Evolutionary conservation across 495 filamentous ascomycete species (phyloP).

Genomic region (Darksidea phi): DNA sequence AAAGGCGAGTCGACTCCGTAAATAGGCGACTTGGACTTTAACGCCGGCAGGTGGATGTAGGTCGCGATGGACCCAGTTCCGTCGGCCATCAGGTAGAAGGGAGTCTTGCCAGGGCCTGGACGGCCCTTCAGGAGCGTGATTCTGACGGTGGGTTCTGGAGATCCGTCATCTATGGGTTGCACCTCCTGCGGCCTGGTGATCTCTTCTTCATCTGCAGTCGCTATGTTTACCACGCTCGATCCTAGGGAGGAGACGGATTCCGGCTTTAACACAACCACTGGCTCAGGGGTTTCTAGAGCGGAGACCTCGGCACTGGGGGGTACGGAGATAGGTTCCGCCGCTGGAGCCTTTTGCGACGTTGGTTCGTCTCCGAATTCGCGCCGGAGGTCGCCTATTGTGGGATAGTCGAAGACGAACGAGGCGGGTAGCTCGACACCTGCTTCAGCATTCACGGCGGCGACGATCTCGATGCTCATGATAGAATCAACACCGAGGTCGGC

Average conservation of each 20-base stretch:
- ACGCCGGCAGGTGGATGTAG: constrained; percentile 30
- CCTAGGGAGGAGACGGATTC: too few relatives aligned
- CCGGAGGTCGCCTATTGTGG: constrained; percentile 12
- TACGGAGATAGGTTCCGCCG: too few relatives aligned
- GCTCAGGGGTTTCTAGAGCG: too few relatives aligned
- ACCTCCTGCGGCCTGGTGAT: too few relatives aligned
- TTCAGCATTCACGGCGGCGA: constrained; percentile 1
- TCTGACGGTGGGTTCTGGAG: constrained; percentile 22
- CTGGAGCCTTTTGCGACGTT: background rate
- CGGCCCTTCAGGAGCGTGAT: constrained; percentile 33
- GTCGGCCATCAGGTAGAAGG: constrained; percentile 34
- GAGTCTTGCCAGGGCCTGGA: constrained; percentile 18
- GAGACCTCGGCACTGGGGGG: too few relatives aligned
- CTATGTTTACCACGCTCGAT: too few relatives aligned
- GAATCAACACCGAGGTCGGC: constrained; percentile 14
- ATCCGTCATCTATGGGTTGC: background rate
- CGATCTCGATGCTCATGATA: constrained; percentile 13
- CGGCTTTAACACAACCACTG: too few relatives aligned
- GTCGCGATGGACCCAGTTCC: constrained; percentile 12
- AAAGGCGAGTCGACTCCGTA: constrained; percentile 33
- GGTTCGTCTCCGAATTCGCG: background rate
- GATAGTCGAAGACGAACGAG: constrained; percentile 7
- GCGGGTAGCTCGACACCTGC: constrained; percentile 14
- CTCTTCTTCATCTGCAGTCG: too few relatives aligned
- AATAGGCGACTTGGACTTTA: constrained; percentile 20